Base-by-base conservation (phyloP, 306 rosid species). In the Morella rubra region DNA sequence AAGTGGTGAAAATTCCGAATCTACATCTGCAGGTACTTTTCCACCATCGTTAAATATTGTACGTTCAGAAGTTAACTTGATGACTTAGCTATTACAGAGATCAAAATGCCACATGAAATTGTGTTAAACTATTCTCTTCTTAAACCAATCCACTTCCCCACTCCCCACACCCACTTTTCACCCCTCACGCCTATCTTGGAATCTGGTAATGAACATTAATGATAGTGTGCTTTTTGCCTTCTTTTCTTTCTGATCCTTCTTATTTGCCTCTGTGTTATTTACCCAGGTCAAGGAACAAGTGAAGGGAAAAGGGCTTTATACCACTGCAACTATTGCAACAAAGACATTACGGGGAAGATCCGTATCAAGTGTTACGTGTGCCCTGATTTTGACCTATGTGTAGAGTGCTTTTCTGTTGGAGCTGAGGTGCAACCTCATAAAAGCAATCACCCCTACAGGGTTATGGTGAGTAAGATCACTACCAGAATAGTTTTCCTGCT, bases 291-390 rank as follows among this genome's bases (percentile, higher is more conserved):
- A 81, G 99, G 93, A 69, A 19, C 90, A 56, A 82, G 89, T 76
- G 99, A 92, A 54, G 97, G 97, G 51, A 95, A 95, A 73, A 87
- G 83, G 81, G 99, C 96, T 71, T 74, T 87, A 81, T 93, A 96
- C 84, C 99, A 96, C 81, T 96, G 99, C 89, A 96, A 96, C 79
- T 96, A 92, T 81, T 96, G 99, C 85, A 89, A 92, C 84, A 96
- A 96, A 85, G 99, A 96, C 82, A 91, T 96, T 77, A 87, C 98
- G 0, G 99, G 99, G 67, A 96, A 91, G 84, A 87, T 96, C 76
- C 97, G 96, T 44, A 96, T 92, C 71, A 96, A 96, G 87, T 96
- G 99, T 85, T 89, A 82, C 52, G 42, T 78, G 77, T 96, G 99
- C 89, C 96, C 99, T 4, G 99, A 96, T 87, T 96, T 96, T 75